A percentile compares a stretch with the other conserved stretches of the same genome.
Evolutionary conservation across 805 yeast genomes (phyloP).

Genomic region (Saturnispora besseyi): DNA sequence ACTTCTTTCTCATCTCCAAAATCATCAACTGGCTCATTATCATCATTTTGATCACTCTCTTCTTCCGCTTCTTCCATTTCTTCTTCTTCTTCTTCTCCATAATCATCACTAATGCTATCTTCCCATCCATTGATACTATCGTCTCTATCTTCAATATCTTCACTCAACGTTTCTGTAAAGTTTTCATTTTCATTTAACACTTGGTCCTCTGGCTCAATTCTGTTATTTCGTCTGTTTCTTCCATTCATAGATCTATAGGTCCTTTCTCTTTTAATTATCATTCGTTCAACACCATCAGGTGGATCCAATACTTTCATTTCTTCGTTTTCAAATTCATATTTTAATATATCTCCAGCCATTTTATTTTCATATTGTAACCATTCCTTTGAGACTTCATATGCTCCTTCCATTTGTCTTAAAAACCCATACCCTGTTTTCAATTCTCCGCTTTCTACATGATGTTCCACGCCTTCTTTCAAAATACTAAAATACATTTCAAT

Average conservation of each 20-base stretch:
- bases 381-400: conserved; percentile 4
- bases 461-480: conserved; percentile 15
- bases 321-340: neutral
- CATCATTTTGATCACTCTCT: neutral
- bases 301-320: neutral
- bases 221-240: neutral
- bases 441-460: conserved; percentile 12
- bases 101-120: neutral
- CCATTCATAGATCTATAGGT: neutral
- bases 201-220: neutral
- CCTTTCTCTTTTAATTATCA: neutral
- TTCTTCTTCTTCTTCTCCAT: neutral
- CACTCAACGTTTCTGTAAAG: neutral
- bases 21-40: neutral
- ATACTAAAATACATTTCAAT: conserved; percentile 36
- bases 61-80: neutral
- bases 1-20: neutral
- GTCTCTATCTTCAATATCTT: neutral
- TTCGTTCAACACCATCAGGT: neutral
- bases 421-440: conserved; percentile 19
- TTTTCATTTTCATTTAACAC: neutral
- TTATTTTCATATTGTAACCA: conserved; percentile 1
- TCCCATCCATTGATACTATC: neutral
- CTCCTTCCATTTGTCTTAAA: conserved; percentile 12
- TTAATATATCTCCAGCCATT: neutral